phyloP scores from a whole-genome alignment of 1,139 yeast species.

The Zygoascus sp. region DNA sequence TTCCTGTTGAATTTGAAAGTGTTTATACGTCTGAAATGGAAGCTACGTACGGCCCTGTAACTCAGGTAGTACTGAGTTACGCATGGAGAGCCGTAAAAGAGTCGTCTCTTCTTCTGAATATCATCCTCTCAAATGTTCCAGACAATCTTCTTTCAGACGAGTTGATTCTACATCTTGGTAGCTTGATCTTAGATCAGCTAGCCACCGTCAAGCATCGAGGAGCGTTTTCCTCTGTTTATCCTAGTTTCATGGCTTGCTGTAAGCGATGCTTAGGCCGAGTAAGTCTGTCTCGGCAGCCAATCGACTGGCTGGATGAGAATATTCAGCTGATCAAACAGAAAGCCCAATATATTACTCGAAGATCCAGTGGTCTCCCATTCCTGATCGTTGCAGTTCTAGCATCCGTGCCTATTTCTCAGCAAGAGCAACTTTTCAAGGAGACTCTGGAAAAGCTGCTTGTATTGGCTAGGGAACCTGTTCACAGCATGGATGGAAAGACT shows the following conservation, averaged over 20 bases:
- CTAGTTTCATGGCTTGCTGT: slow-evolving; percentile 67
- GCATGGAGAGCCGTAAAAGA: slow-evolving; percentile 88
- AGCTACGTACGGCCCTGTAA: slow-evolving; percentile 46
- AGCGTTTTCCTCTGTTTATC: slow-evolving; percentile 82
- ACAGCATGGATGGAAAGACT: slow-evolving; percentile 44
- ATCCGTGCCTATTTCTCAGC: slow-evolving; percentile 36
- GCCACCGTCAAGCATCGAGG: slow-evolving; percentile 81
- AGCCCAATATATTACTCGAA: slow-evolving; percentile 68
- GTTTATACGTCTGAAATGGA: slow-evolving; percentile 37
- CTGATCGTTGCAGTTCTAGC: slow-evolving; percentile 67
- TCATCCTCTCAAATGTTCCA: slow-evolving; percentile 37
- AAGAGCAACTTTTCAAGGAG: slow-evolving; percentile 30
- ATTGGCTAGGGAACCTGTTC: slow-evolving; percentile 49
- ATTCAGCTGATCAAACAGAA: slow-evolving; percentile 50
- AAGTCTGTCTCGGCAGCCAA: slow-evolving; percentile 40
- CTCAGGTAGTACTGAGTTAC: slow-evolving; percentile 62
- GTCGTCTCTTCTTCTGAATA: slow-evolving; percentile 52
- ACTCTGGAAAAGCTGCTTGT: slow-evolving; percentile 51
- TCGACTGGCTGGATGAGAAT: slow-evolving; percentile 53
- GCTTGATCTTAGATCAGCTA: slow-evolving; percentile 58
- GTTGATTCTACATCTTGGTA: slow-evolving; percentile 43
- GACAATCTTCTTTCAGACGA: slow-evolving; percentile 26
- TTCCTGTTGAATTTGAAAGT: slow-evolving; percentile 44
- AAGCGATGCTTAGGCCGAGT: slow-evolving; percentile 41
- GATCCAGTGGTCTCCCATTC: slow-evolving; percentile 90